Percentiles rank a stretch among this genome's conserved stretches.
phyloP scores from a whole-genome alignment of 106 monocot genomes.

The Phalaenopsis equestris region DNA sequence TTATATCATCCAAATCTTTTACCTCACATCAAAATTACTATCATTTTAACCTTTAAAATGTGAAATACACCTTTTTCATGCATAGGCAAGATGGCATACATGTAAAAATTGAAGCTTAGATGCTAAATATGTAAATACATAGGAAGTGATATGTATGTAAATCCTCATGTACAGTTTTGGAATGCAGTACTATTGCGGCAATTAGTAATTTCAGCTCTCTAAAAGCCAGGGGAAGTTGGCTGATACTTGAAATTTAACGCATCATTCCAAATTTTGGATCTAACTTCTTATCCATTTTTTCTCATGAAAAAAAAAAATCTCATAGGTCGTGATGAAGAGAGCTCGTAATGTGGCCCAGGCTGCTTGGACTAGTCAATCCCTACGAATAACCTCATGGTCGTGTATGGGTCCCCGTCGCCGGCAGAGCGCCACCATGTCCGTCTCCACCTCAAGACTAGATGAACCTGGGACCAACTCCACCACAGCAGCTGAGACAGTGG shows the following conservation, averaged over 20 bases:
- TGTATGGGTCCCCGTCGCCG: slow-evolving; percentile 90
- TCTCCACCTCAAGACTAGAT: slow-evolving; percentile 16
- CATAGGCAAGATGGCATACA: too few species aligned
- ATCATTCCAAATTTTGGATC: background rate
- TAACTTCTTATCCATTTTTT: background rate
- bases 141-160: too few species aligned
- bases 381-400: slow-evolving; percentile 85
- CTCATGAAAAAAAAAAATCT: background rate
- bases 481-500: background rate
- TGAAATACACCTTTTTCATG: too few species aligned
- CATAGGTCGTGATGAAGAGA: slow-evolving; percentile 80
- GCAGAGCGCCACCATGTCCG: slow-evolving; percentile 14
- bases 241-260: too few species aligned
- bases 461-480: slow-evolving; percentile 11
- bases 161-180: background rate
- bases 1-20: too few species aligned
- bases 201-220: background rate
- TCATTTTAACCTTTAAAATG: too few species aligned
- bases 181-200: background rate
- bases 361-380: slow-evolving; percentile 66
- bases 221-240: too few species aligned
- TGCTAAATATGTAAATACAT: too few species aligned
- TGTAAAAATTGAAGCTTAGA: too few species aligned
- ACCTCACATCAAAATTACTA: too few species aligned
- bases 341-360: slow-evolving; percentile 87